A percentile compares a stretch with the other conserved stretches of the same genome.
Conservation (phyloP, 2,329 filamentous ascomycete species). For the Delphinella strobiligena region DNA sequence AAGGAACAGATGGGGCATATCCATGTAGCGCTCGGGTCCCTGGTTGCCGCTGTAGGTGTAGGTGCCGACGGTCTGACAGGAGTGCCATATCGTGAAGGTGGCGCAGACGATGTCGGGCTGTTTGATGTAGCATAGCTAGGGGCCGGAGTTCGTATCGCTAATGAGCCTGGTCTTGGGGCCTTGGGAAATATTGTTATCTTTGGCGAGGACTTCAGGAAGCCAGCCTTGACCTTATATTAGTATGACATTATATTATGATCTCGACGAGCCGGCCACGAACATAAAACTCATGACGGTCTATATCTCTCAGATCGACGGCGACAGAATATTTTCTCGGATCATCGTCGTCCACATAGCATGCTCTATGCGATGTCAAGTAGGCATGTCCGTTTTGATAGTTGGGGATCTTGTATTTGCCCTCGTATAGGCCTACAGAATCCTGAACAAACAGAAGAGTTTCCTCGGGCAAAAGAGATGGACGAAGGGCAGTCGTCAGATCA, state of each 20-base stretch:
- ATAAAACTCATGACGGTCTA: constrained; percentile 85
- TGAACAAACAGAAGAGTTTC: constrained; percentile 94
- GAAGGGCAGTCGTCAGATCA: constrained; percentile 90
- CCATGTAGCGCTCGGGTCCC: constrained; percentile 62
- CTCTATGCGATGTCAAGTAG: constrained; percentile 88
- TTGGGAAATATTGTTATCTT: constrained; percentile 88
- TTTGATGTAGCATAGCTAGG: constrained; percentile 36
- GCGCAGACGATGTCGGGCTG: constrained; percentile 36
- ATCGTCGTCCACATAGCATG: constrained; percentile 85
- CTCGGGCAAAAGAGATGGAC: constrained; percentile 83
- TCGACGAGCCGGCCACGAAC: constrained; percentile 32
- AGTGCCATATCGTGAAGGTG: constrained; percentile 29
- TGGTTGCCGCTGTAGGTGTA: constrained; percentile 33
- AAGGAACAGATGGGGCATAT: constrained; percentile 93
- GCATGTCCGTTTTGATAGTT: constrained; percentile 92
- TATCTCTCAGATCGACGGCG: constrained; percentile 76
- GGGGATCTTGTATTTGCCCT: constrained; percentile 93
- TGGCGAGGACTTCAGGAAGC: constrained; percentile 87
- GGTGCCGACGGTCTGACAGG: constrained; percentile 27
- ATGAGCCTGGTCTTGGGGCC: constrained; percentile 52
- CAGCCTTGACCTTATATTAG: constrained; percentile 43
- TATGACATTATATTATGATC: constrained; percentile 13
- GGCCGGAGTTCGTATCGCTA: constrained; percentile 42
- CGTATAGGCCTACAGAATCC: constrained; percentile 92
- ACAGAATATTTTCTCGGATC: constrained; percentile 77